A percentile compares a stretch with the other conserved stretches of the same genome.
Evolutionary conservation across 306 rosid species (phyloP).

Genomic region (Abrus pulchellus): DNA sequence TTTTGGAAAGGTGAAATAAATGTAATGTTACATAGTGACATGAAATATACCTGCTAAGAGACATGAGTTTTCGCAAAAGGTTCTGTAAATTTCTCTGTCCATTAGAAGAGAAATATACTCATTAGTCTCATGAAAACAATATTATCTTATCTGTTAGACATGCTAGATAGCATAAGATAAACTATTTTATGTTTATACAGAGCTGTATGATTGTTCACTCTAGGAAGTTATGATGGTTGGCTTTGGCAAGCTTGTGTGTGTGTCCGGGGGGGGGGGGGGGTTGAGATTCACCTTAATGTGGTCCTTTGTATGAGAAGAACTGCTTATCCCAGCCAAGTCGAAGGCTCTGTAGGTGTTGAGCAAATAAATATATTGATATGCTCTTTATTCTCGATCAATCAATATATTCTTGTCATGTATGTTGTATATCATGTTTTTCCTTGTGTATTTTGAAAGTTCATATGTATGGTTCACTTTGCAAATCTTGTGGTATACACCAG

Average conservation of each 20-base stretch:
- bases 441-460: conserved; percentile 21
- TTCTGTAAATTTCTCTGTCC: not conserved
- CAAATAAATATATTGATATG: not conserved
- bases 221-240: conserved; percentile 15
- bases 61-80: not conserved
- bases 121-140: conserved; percentile 14
- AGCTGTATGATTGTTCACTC: conserved; percentile 25
- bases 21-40: conserved; percentile 28
- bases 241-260: conserved; percentile 23
- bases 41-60: conserved; percentile 28
- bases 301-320: conserved; percentile 14
- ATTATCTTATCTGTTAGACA: conserved; percentile 19
- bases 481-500: conserved; percentile 22
- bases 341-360: conserved; percentile 13
- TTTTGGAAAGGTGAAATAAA: conserved; percentile 18
- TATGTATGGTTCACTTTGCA: conserved; percentile 27
- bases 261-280: not conserved
- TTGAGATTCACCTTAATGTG: conserved; percentile 35
- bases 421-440: conserved; percentile 6
- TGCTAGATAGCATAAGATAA: not conserved
- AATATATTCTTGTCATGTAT: not conserved
- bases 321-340: conserved; percentile 14
- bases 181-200: not conserved
- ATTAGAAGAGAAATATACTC: conserved; percentile 14
- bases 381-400: conserved; percentile 18